Evolutionary conservation across 192 early-diverging fungal genomes (phyloP), one percentile per base, ranked within the genome.

Genomic region (Linnemannia schmuckeri): DNA sequence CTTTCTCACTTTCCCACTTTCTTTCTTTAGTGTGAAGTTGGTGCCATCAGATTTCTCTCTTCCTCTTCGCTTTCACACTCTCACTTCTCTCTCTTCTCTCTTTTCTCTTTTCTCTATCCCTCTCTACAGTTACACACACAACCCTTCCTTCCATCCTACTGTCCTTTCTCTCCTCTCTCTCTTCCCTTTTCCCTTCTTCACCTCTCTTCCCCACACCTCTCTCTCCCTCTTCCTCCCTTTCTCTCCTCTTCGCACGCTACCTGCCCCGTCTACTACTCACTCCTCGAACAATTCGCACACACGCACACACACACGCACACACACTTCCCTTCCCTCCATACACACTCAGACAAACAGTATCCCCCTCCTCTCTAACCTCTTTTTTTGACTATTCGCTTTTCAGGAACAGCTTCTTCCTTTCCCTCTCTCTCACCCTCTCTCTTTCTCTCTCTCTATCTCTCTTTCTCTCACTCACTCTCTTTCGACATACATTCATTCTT

Each of bases 81-180:
- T 70, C 6, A 4, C 20, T 3, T 71, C 33, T 20, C 37, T 71
- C 18, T 37, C 37, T 30, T 42, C 70, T 72, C 40, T 38, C 70
- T 40, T 18, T 4, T 52, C 20, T 30, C n/a, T 61, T 27, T 24
- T 78, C 44, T 63, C 61, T 41, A 3, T 22, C 42, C 63, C 54
- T 52, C 44, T 46, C 20, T 55, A 37, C 37, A 37, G 37, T 37
- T 37, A 37, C 37, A 37, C 37, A 37, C 37, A 37, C 37, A 37
- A 37, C 3, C 37, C 37, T 37, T 37, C 37, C 37, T 37, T 37
- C 37, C 37, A 2, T 37, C 22, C 20, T 6, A 37, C 66, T 24
- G n/a, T 73, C 10, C 27, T 75, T 13, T 75, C 74, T 75, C 15
- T 52, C 52, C 73, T 75, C 33, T 49, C 20, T 75, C 27, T 74